Evolutionary conservation across 2,329 filamentous ascomycete genomes (phyloP).

Genomic region (Juglanconis juglandina): DNA sequence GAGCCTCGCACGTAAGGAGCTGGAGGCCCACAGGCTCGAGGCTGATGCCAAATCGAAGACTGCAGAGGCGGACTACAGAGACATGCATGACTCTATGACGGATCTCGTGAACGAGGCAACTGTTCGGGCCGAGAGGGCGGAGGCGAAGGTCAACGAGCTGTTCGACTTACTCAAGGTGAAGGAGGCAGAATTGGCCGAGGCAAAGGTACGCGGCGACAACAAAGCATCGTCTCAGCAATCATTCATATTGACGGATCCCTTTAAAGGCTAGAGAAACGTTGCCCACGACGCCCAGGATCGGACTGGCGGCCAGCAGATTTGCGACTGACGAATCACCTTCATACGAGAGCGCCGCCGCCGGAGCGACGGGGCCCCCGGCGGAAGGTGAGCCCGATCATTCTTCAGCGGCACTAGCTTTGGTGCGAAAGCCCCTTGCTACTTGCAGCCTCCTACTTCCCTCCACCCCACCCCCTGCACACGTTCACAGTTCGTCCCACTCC

Average conservation of each 20-base stretch:
- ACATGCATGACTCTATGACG: conserved; percentile 62
- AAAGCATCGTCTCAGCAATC: neutral
- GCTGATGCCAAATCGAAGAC: conserved; percentile 52
- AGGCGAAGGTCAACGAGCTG: conserved; percentile 46
- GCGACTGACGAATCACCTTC: conserved; percentile 31
- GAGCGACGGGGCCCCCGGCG: conserved; percentile 33
- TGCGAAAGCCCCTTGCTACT: conserved; percentile 53
- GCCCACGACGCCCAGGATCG: conserved; percentile 39
- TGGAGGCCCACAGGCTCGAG: conserved; percentile 50
- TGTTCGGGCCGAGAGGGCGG: conserved; percentile 47
- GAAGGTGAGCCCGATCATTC: conserved; percentile 62
- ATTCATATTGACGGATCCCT: neutral
- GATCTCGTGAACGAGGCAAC: conserved; percentile 58
- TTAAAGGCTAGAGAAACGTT: conserved; percentile 43
- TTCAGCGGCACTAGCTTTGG: conserved; percentile 64
- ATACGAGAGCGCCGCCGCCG: conserved; percentile 26
- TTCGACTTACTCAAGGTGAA: conserved; percentile 59
- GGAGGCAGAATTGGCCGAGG: conserved; percentile 62
- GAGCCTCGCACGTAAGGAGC: conserved; percentile 47
- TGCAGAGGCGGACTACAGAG: conserved; percentile 57
- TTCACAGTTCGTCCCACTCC: conserved; percentile 9
- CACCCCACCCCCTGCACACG: conserved; percentile 16
- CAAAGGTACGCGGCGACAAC: conserved; percentile 41
- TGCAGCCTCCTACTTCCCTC: conserved; percentile 26
- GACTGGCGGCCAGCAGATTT: conserved; percentile 53